phyloP scores from a whole-genome alignment of 768 basidiomycete species.

The Kondoa malvinella region DNA sequence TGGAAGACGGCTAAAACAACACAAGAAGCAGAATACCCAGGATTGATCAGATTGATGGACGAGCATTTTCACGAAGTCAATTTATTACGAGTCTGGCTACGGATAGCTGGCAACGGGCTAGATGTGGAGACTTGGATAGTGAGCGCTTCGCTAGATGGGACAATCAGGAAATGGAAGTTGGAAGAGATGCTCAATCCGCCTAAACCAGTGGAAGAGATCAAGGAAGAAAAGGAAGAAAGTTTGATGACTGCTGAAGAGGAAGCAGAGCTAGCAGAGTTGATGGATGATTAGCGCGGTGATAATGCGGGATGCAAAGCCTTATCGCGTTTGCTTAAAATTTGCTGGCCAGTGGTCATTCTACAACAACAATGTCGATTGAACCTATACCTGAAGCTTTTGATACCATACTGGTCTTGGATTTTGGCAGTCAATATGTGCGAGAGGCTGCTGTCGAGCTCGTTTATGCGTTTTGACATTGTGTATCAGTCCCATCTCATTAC shows the following conservation, averaged over 20 bases:
- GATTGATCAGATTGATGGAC: constrained; percentile 52
- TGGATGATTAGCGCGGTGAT: constrained; percentile 30
- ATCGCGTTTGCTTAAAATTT: no score
- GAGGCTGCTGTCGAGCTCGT: not conserved
- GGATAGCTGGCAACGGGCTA: not conserved
- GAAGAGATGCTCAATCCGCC: constrained; percentile 38
- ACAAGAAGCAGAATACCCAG: not conserved
- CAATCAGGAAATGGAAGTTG: constrained; percentile 69
- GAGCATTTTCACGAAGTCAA: constrained; percentile 84
- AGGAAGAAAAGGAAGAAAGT: constrained; percentile 29
- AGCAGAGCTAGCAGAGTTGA: constrained; percentile 65
- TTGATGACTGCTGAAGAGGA: constrained; percentile 75
- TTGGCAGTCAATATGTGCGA: constrained; percentile 17
- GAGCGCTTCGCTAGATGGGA: constrained; percentile 68
- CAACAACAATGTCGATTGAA: not conserved
- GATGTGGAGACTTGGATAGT: constrained; percentile 56
- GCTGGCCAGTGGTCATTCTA: no score
- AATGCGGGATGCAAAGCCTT: no score
- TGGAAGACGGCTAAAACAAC: not conserved
- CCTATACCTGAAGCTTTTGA: not conserved
- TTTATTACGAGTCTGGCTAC: constrained; percentile 38
- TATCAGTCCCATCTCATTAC: constrained; percentile 67
- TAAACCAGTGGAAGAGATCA: constrained; percentile 25
- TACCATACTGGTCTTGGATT: constrained; percentile 18
- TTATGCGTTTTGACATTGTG: constrained; percentile 45